Percentiles rank a stretch among this genome's conserved stretches.
Evolutionary conservation across 164 flowering plant species (phyloP).

Genomic region (Saururus chinensis): DNA sequence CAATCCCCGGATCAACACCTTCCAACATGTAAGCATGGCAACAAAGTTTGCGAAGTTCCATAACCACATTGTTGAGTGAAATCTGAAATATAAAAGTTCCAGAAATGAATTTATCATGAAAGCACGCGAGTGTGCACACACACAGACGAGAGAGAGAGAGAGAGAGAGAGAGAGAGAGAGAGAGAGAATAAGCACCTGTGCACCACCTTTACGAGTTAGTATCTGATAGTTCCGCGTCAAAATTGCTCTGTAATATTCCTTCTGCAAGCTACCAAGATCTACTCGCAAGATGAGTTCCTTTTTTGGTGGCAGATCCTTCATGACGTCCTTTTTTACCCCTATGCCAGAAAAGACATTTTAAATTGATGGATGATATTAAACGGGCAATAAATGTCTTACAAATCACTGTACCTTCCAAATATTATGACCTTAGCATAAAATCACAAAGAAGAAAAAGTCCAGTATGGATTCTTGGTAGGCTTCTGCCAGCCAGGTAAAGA

Average conservation of each 20-base stretch:
- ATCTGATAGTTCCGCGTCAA: conserved; percentile 91
- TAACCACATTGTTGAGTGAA: conserved; percentile 91
- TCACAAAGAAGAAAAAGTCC: too few species aligned
- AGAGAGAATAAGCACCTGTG: conserved; percentile 41
- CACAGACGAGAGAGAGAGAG: neutral
- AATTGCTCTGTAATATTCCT: conserved; percentile 93
- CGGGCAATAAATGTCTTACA: too few species aligned
- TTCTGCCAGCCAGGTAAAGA: too few species aligned
- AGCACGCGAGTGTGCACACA: neutral
- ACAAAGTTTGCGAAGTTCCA: conserved; percentile 96
- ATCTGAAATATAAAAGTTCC: conserved; percentile 32
- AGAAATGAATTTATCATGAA: neutral
- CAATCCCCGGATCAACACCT: conserved; percentile 81
- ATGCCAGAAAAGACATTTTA: conserved; percentile 9
- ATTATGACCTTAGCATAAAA: too few species aligned
- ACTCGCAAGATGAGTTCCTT: conserved; percentile 96
- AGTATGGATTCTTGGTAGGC: too few species aligned
- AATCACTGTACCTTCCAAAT: too few species aligned
- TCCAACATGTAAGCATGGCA: conserved; percentile 93
- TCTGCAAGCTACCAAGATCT: conserved; percentile 86
- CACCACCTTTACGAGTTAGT: conserved; percentile 78
- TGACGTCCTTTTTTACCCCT: conserved; percentile 98
- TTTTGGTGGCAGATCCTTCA: conserved; percentile 96
- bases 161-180: neutral
- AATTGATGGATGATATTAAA: neutral